Conservation (phyloP, 2,329 filamentous ascomycete genomes). For the Colletotrichum sp. region DNA sequence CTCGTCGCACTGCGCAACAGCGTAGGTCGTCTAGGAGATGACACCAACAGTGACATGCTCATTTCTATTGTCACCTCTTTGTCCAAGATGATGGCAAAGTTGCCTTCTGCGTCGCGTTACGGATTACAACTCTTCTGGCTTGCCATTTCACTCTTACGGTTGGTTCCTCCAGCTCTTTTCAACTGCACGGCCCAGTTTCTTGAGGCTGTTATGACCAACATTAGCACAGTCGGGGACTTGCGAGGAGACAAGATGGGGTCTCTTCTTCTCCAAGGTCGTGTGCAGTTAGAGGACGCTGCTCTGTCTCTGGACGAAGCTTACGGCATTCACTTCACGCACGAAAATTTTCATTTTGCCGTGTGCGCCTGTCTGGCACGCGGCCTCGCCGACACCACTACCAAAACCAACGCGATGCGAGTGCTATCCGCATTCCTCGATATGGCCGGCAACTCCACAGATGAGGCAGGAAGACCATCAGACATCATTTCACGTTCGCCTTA, state of each 20-base stretch:
- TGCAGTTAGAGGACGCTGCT: slow-evolving; percentile 66
- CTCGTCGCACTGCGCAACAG: slow-evolving; percentile 71
- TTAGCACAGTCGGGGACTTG: slow-evolving; percentile 64
- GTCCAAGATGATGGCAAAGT: slow-evolving; percentile 74
- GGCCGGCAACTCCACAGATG: slow-evolving; percentile 36
- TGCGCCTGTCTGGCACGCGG: slow-evolving; percentile 69
- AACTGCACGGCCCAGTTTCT: slow-evolving; percentile 70
- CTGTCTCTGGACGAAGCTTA: slow-evolving; percentile 68
- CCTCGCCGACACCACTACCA: slow-evolving; percentile 66
- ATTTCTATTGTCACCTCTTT: slow-evolving; percentile 70
- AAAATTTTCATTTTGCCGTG: slow-evolving; percentile 72
- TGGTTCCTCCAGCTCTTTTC: slow-evolving; percentile 67
- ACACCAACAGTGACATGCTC: slow-evolving; percentile 70
- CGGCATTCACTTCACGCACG: slow-evolving; percentile 66
- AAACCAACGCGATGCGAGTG: slow-evolving; percentile 62
- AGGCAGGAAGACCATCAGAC: slow-evolving; percentile 26
- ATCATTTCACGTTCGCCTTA: slow-evolving; percentile 54
- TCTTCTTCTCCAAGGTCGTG: slow-evolving; percentile 64
- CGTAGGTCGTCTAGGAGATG: slow-evolving; percentile 68
- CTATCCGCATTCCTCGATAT: slow-evolving; percentile 66
- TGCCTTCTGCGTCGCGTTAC: slow-evolving; percentile 70
- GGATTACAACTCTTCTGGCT: slow-evolving; percentile 74
- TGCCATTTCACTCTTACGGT: slow-evolving; percentile 67
- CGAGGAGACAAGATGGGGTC: slow-evolving; percentile 63
- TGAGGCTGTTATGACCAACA: slow-evolving; percentile 68